These are phyloP conservation scores for Yarrowia sp. DNA, from an alignment of 805 yeast species.

Conservation along the genomic window DNA sequence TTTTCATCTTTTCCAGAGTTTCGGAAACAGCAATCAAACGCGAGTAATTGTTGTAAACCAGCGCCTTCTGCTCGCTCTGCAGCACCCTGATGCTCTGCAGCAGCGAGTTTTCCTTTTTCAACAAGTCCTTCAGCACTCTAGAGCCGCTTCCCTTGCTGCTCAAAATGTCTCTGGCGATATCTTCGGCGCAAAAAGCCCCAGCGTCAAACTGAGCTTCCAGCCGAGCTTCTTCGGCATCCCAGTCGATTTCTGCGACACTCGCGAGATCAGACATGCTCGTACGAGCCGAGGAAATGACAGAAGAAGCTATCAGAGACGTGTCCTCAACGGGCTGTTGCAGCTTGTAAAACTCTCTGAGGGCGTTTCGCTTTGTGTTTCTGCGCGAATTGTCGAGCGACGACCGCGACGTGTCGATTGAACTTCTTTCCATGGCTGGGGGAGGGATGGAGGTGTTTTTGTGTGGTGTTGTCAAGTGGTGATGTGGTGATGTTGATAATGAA, in stretches of 20 bases:
- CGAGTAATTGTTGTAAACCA: conserved; percentile 42
- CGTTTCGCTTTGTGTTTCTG: conserved; percentile 28
- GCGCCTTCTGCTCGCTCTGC: conserved; percentile 42
- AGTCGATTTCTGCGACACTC: background rate
- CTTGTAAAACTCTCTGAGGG: conserved; percentile 41
- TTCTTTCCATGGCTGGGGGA: background rate
- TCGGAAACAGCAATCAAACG: conserved; percentile 41
- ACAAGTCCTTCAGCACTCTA: conserved; percentile 31
- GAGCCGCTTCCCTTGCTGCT: background rate
- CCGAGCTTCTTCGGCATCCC: conserved; percentile 6
- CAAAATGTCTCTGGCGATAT: conserved; percentile 1
- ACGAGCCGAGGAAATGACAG: conserved; percentile 11
- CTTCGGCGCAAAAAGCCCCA: no score
- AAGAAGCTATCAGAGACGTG: background rate
- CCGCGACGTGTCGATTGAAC: background rate
- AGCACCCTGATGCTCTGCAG: conserved; percentile 36
- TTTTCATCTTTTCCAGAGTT: conserved; percentile 35
- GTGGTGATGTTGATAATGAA: no score
- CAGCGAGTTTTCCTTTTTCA: conserved; percentile 35
- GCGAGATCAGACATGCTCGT: background rate
- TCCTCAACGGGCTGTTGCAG: conserved; percentile 31
- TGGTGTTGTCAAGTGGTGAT: no score
- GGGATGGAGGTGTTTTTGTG: no score
- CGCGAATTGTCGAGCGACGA: background rate
- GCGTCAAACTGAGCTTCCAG: conserved; percentile 6